Percentiles rank a stretch among this genome's conserved stretches.
Evolutionary conservation across 2,329 filamentous ascomycete genomes (phyloP).

Genomic region (Clonostachys solani): DNA sequence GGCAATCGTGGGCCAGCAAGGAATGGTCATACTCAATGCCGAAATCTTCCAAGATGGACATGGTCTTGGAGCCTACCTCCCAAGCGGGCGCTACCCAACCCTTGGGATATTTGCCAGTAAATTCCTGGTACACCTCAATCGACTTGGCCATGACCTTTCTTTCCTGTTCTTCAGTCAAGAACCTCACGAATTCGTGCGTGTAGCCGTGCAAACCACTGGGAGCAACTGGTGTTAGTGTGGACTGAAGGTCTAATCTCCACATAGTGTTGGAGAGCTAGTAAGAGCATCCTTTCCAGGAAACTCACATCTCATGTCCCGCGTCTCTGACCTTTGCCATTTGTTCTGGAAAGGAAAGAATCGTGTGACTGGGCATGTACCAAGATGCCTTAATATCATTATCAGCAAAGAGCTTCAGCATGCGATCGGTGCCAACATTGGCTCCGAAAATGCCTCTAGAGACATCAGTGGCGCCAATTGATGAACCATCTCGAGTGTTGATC

Average conservation of each 20-base stretch:
- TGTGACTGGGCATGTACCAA: constrained; percentile 10
- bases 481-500: constrained; percentile 8
- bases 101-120: constrained; percentile 29
- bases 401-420: constrained; percentile 9
- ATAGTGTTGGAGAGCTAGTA: too few species aligned
- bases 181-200: constrained; percentile 10
- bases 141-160: constrained; percentile 10
- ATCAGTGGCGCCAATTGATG: constrained; percentile 3
- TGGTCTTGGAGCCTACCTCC: constrained; percentile 12
- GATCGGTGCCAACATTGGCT: constrained; percentile 9
- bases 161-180: constrained; percentile 8
- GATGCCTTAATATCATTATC: constrained; percentile 10
- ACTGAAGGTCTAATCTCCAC: too few species aligned
- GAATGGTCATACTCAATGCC: constrained; percentile 40
- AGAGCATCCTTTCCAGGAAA: too few species aligned
- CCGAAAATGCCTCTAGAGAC: constrained; percentile 10
- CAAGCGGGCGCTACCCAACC: constrained; percentile 33
- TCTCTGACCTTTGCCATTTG: constrained; percentile 11
- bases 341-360: constrained; percentile 8
- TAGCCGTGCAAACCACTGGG: constrained; percentile 9
- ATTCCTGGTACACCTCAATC: constrained; percentile 10
- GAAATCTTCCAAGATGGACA: constrained; percentile 30
- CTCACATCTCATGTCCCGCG: constrained; percentile 8
- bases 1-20: constrained; percentile 42
- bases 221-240: too few species aligned